Percentiles rank a stretch among this genome's conserved stretches.
phyloP scores from a whole-genome alignment of 140 eudicot species.

The Bidens hawaiensis region DNA sequence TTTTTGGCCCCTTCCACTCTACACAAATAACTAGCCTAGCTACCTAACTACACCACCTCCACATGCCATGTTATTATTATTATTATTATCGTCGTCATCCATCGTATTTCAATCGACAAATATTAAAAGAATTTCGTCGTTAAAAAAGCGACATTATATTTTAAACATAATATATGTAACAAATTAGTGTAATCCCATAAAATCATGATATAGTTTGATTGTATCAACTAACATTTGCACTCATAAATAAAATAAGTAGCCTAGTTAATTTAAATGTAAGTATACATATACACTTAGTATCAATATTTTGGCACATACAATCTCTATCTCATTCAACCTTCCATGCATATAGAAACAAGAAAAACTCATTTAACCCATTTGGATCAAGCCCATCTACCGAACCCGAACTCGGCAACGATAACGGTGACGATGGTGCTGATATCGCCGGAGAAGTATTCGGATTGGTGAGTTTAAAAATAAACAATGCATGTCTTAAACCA shows the following conservation, averaged over 20 bases:
- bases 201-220: neutral
- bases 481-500: neutral
- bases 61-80: slow-evolving; percentile 28
- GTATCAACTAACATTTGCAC: neutral
- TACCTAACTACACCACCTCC: slow-evolving; percentile 23
- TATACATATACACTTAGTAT: neutral
- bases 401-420: slow-evolving; percentile 42
- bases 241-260: neutral
- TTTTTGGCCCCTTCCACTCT: slow-evolving; percentile 13
- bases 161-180: neutral
- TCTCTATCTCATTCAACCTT: slow-evolving; percentile 55
- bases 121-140: too few species aligned
- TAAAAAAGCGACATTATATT: too few species aligned
- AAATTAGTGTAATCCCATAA: neutral
- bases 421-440: slow-evolving; percentile 28
- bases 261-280: neutral
- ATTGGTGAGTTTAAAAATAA: slow-evolving; percentile 47
- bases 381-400: slow-evolving; percentile 39
- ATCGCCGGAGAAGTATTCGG: slow-evolving; percentile 33
- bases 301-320: neutral
- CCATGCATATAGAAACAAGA: slow-evolving; percentile 89
- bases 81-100: too few species aligned
- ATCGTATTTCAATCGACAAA: too few species aligned
- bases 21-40: too few species aligned
- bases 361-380: slow-evolving; percentile 52